Conservation (phyloP, 768 basidiomycete genomes). For the Phallus indusiatus region DNA sequence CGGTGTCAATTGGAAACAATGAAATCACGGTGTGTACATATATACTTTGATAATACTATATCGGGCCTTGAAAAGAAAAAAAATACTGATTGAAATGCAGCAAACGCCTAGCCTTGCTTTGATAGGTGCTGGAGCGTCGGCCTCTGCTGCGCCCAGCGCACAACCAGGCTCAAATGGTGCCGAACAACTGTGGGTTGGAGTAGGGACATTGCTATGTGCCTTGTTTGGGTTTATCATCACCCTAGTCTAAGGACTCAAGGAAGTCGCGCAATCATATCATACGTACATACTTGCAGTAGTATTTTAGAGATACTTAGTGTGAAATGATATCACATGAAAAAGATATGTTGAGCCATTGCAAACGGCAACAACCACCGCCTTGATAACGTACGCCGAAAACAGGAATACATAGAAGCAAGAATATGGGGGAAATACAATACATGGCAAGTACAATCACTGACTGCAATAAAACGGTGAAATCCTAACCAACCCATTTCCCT, state of each 20-base stretch:
- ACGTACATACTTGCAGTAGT: no score
- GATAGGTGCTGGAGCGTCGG: slow-evolving; percentile 38
- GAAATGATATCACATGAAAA: no score
- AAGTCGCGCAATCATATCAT: background rate
- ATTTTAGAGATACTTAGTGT: no score
- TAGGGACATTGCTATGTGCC: background rate
- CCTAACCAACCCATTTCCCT: slow-evolving; percentile 67
- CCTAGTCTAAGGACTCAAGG: background rate
- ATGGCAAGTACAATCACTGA: no score
- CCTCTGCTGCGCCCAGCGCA: slow-evolving; percentile 33
- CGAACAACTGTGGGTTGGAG: background rate
- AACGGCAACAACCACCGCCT: no score
- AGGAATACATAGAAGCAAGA: no score
- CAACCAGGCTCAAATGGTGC: slow-evolving; percentile 20
- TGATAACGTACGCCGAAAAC: no score
- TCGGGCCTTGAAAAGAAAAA: no score
- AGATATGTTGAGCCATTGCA: no score
- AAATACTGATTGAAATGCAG: background rate
- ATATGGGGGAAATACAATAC: no score
- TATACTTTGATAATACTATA: background rate
- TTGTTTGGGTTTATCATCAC: background rate
- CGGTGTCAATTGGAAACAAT: slow-evolving; percentile 25
- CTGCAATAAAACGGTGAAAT: background rate
- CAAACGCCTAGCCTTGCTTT: slow-evolving; percentile 20
- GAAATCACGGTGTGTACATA: slow-evolving; percentile 26